Base-by-base conservation (phyloP, 2,329 filamentous ascomycete species). In the Blumeriella jaapii region DNA sequence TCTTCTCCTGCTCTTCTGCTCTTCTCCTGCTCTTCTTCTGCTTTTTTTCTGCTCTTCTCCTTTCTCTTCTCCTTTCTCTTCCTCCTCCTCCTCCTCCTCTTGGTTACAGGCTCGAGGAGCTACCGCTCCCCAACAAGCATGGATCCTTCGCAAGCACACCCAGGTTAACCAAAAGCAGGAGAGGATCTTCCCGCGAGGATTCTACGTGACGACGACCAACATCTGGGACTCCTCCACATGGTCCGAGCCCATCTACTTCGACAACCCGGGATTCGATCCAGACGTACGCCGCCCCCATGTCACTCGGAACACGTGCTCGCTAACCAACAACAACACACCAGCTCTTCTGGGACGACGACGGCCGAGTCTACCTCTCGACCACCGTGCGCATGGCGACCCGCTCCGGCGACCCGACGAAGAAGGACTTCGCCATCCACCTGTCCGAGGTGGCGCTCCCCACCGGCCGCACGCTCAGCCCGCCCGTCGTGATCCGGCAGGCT, bases 241-340 rank as follows among this genome's bases (percentile, higher is more conserved):
- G 73, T 72, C 69, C 0, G 72, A 78, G 32, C 72, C 72, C 0
- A 52, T 71, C 6, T 71, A 70, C 46, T 61, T 65, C 51, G 77
- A 75, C 50, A 68, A 67, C 0, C 74, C 69, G 0, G 72, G 72
- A 1, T 78, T 78, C 47, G 74, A 78, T 48, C 73, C 40, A 22
- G 42, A 45, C 29, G 39, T 40, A 20, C 31, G 39, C 31, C 74
- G 74, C 0, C 73, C 73, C 0, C 62, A 65, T 16, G 60, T 59
- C 3, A 79, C 70, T 68, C n/a, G 20, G 20, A 22, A 6, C 6
- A 22, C 11, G 9, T 25, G 2, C 6, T 5, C 7, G 9, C 8
- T 23, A n/a, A 16, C 26, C 4, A 30, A 35, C 10, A 6, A 26
- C 8, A 2, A 16, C 12, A 12, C 18, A 17, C 10, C n/a, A 67